phyloP scores from a whole-genome alignment of 2,329 filamentous ascomycete genomes.

The Scedosporium dehoogii region DNA sequence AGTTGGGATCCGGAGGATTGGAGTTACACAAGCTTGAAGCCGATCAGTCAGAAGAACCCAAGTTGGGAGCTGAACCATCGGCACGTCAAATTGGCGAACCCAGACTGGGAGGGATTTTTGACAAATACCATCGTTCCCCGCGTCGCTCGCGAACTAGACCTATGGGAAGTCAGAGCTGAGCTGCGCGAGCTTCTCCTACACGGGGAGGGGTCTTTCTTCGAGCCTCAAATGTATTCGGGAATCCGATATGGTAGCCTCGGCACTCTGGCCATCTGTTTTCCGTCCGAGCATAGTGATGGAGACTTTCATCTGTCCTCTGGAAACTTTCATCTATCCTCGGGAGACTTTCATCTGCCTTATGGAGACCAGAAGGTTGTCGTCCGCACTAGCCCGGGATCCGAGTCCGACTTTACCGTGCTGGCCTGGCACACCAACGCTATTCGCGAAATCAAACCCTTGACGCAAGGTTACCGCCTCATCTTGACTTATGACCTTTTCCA shows the following conservation, averaged over 20 bases:
- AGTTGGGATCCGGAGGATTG: no score
- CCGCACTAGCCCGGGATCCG: constrained; percentile 14
- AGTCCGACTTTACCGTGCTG: constrained; percentile 12
- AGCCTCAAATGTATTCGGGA: constrained; percentile 34
- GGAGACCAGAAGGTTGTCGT: constrained; percentile 20
- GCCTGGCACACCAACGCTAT: constrained; percentile 41
- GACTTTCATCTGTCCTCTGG: constrained; percentile 30
- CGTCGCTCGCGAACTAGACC: no score
- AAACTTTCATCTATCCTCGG: constrained; percentile 29
- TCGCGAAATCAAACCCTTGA: constrained; percentile 38
- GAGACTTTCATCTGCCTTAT: constrained; percentile 29
- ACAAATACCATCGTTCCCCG: no score
- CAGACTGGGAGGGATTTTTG: no score
- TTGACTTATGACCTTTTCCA: constrained; percentile 41
- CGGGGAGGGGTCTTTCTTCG: constrained; percentile 38
- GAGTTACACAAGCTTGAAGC: no score
- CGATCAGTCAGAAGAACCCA: no score
- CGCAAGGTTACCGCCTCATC: constrained; percentile 36
- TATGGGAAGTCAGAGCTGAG: constrained; percentile 22
- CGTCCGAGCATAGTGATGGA: constrained; percentile 37
- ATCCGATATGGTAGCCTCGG: constrained; percentile 39
- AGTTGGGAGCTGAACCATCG: no score
- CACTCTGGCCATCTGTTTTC: constrained; percentile 37
- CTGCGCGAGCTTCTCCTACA: constrained; percentile 39
- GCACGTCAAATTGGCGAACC: no score